Percentiles rank a stretch among this genome's conserved stretches.
phyloP scores from a whole-genome alignment of 2,329 filamentous ascomycete species.

The Biscogniauxia mediterranea region DNA sequence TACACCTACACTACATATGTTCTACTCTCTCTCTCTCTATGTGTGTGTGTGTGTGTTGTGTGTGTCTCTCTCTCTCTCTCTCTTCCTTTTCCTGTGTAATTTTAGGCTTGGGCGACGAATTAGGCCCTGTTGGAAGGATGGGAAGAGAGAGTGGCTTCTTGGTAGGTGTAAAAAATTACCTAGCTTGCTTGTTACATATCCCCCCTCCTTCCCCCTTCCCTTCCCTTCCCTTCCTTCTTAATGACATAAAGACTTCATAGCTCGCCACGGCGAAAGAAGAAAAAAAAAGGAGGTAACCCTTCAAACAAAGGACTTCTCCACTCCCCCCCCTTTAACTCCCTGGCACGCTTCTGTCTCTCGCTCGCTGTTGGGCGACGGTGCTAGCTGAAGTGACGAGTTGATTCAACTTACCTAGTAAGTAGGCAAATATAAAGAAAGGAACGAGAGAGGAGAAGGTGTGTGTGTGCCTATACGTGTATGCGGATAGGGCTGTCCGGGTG shows the following conservation, averaged over 20 bases:
- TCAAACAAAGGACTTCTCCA: background rate
- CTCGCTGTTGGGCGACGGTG: background rate
- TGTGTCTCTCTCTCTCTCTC: too few relatives aligned
- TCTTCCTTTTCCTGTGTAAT: too few relatives aligned
- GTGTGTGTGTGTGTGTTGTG: too few relatives aligned
- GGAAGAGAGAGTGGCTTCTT: too few relatives aligned
- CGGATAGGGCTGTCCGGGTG: background rate
- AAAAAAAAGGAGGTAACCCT: background rate
- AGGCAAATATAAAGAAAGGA: background rate
- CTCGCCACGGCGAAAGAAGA: background rate
- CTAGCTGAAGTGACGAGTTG: background rate
- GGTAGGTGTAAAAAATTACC: too few relatives aligned
- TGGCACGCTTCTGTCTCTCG: background rate
- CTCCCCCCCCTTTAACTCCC: background rate
- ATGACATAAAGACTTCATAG: background rate
- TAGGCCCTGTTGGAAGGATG: too few relatives aligned
- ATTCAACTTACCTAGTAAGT: background rate
- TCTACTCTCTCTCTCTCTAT: too few relatives aligned
- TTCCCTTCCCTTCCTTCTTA: background rate
- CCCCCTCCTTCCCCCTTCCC: too few relatives aligned
- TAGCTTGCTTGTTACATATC: background rate
- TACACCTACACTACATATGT: background rate
- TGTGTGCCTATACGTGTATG: background rate
- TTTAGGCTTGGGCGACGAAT: too few relatives aligned
- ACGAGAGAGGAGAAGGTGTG: background rate